Percentiles rank a stretch among this genome's conserved stretches.
Conservation (phyloP, 371 early-diverging fungal genomes). For the Mucor saturninus region DNA sequence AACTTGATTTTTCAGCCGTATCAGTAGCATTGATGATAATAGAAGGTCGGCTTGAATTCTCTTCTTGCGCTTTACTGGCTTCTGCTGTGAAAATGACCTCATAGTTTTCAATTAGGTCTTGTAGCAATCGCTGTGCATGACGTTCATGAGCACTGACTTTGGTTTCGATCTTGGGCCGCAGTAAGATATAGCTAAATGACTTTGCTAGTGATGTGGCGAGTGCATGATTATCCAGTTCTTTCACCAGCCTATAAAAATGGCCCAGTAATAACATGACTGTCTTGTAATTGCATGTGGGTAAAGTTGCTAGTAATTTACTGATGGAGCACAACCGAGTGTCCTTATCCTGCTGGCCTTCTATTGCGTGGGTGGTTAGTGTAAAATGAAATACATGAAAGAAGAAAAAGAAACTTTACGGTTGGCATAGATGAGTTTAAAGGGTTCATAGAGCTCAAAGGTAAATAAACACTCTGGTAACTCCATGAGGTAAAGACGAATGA, state of each 20-base stretch:
- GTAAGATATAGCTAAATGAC: slow-evolving; percentile 58
- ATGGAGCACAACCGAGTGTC: slow-evolving; percentile 48
- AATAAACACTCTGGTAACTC: slow-evolving; percentile 76
- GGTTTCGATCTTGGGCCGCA: slow-evolving; percentile 61
- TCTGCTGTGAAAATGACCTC: slow-evolving; percentile 37
- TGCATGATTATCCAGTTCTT: slow-evolving; percentile 6
- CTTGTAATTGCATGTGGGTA: slow-evolving; percentile 58
- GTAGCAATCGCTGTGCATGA: slow-evolving; percentile 60
- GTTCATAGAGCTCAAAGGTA: slow-evolving; percentile 77
- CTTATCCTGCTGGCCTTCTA: slow-evolving; percentile 41
- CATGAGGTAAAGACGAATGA: slow-evolving; percentile 70
- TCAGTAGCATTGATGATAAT: slow-evolving; percentile 9
- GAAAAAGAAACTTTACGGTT: slow-evolving; percentile 45
- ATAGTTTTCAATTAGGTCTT: slow-evolving; percentile 55
- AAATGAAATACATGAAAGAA: too few species aligned
- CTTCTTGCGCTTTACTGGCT: slow-evolving; percentile 32
- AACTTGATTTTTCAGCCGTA: not conserved
- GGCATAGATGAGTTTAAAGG: slow-evolving; percentile 69
- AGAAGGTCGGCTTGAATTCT: slow-evolving; percentile 32
- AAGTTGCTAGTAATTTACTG: slow-evolving; percentile 54
- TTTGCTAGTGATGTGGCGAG: slow-evolving; percentile 23
- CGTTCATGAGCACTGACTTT: slow-evolving; percentile 60
- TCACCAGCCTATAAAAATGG: slow-evolving; percentile 51
- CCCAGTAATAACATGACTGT: slow-evolving; percentile 53
- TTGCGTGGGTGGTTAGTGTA: too few species aligned